Conservation (phyloP, 352 stramenopile genomes). For the Phytopythium litorale region DNA sequence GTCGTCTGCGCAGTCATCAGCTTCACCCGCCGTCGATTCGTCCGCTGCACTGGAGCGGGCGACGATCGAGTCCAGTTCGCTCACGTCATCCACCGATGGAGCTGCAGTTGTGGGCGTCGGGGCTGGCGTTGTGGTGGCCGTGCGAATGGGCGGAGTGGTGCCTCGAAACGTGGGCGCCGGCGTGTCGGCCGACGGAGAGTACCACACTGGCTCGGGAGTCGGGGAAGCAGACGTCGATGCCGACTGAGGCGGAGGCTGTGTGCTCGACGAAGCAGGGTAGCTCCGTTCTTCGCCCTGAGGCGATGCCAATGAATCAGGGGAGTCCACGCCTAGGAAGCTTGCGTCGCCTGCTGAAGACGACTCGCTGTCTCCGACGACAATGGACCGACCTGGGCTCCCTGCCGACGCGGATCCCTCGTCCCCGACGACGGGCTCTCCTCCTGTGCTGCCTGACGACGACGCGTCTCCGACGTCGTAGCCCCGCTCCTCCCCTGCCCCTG, state of each 20-base stretch:
- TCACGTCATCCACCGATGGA: neutral
- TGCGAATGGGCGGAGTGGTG: neutral
- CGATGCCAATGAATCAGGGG: neutral
- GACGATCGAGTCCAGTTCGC: conserved; percentile 1
- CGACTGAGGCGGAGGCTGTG: neutral
- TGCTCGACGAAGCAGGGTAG: neutral
- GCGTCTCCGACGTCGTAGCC: conserved; percentile 3
- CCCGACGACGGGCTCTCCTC: neutral
- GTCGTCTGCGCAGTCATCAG: conserved; percentile 1
- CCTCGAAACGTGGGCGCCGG: neutral
- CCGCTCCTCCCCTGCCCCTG: neutral
- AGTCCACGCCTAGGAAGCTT: neutral
- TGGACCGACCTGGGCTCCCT: neutral
- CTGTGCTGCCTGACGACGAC: neutral
- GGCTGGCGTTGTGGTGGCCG: neutral
- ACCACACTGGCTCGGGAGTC: neutral
- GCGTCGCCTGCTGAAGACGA: neutral
- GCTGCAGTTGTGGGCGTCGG: neutral
- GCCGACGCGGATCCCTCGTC: neutral
- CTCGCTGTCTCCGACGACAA: neutral
- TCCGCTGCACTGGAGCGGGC: neutral
- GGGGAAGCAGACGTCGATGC: neutral
- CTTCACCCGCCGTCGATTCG: neutral
- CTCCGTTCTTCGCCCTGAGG: neutral
- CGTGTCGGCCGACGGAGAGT: neutral